phyloP scores from a whole-genome alignment of 139 green algal species.

The Auxenochlorella pyrenoidosa region DNA sequence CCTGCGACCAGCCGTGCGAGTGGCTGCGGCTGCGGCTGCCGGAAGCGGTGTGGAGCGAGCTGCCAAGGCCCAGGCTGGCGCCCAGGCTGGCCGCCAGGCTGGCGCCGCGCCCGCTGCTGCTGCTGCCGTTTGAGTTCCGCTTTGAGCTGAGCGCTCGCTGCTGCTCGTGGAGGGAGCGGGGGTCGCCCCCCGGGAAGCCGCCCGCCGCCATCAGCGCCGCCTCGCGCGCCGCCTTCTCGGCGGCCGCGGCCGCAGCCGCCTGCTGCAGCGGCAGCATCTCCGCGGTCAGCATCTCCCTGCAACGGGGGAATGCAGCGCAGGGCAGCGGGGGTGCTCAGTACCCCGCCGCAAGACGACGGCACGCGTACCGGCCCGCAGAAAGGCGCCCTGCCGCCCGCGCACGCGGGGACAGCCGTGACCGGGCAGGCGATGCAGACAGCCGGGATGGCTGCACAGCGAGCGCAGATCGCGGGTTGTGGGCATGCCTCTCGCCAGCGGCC shows the following conservation, averaged over 20 bases:
- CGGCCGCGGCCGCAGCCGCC: neutral
- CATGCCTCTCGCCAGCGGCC: too few species aligned
- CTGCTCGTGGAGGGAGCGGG: neutral
- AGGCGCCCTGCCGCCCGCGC: too few species aligned
- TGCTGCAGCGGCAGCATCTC: constrained; percentile 14
- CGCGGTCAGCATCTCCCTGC: constrained; percentile 14
- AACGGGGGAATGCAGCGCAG: neutral
- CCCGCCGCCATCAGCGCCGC: neutral
- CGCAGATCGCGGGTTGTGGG: too few species aligned
- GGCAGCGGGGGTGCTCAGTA: neutral
- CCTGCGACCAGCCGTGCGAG: too few species aligned
- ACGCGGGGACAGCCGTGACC: too few species aligned
- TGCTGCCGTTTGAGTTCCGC: neutral
- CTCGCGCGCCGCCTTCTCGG: neutral
- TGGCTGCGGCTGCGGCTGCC: neutral
- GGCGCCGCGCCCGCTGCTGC: neutral
- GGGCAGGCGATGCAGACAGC: too few species aligned
- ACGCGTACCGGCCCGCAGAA: neutral
- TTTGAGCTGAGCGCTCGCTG: neutral
- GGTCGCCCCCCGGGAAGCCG: neutral
- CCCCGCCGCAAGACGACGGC: neutral
- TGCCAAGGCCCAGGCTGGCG: neutral
- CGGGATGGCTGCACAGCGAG: too few species aligned
- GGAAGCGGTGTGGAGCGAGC: neutral
- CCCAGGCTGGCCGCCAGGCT: neutral